Percentiles rank a stretch among this genome's conserved stretches.
phyloP scores from a whole-genome alignment of 441 rosid species.

The Codiaeum variegatum region DNA sequence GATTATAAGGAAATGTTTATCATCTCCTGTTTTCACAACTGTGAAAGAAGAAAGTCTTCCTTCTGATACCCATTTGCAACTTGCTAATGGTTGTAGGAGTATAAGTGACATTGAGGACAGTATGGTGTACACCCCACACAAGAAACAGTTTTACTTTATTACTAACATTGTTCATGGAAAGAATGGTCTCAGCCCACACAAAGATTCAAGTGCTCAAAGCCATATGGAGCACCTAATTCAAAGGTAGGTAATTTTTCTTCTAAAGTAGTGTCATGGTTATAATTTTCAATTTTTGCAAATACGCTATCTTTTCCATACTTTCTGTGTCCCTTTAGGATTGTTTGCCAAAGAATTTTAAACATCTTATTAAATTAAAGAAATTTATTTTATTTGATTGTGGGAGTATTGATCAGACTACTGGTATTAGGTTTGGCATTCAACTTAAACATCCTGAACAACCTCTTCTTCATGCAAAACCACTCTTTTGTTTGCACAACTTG shows the following conservation, averaged over 20 bases:
- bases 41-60: conserved; percentile 30
- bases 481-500: conserved; percentile 71
- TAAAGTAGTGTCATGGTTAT: background rate
- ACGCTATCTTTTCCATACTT: conserved; percentile 7
- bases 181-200: conserved; percentile 48
- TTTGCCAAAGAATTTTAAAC: background rate
- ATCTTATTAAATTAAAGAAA: background rate
- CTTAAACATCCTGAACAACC: conserved; percentile 68
- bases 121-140: conserved; percentile 57
- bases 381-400: conserved; percentile 11
- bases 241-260: conserved; percentile 44
- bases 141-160: conserved; percentile 59
- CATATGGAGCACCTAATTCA: conserved; percentile 44
- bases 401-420: conserved; percentile 17
- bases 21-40: conserved; percentile 68
- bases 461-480: conserved; percentile 77
- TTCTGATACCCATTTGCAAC: conserved; percentile 36
- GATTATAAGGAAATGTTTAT: conserved; percentile 60
- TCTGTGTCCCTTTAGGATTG: conserved; percentile 6
- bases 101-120: conserved; percentile 65
- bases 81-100: conserved; percentile 62
- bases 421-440: conserved; percentile 56
- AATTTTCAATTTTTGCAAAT: conserved; percentile 18
- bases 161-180: conserved; percentile 40
- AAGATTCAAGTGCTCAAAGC: conserved; percentile 36